Evolutionary conservation across 2,329 filamentous ascomycete species (phyloP), one percentile per base, ranked within the genome.

Genomic region (Fusarium austroafricanum): DNA sequence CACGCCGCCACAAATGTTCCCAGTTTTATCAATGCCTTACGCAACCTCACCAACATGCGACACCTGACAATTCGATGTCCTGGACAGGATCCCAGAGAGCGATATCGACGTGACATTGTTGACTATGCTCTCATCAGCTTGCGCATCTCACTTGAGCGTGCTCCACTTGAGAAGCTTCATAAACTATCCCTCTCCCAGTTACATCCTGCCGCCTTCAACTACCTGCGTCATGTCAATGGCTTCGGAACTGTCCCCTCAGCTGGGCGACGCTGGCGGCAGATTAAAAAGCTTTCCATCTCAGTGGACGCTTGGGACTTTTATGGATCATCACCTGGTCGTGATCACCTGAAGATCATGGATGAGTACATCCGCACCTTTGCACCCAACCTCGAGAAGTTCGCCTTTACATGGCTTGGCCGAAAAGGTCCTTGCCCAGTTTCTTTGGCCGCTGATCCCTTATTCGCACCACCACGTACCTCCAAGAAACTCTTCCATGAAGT

Each of bases 121-220:
- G 94, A 97, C 83, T 97, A 96, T 75, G 93, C 93, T 6, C 88
- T 97, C 64, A 93, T 96, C 76, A 96, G 92, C 68, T 81, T 97
- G 55, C 90, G 93, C 67, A 93, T 97, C 67, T 91, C 94, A 14
- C 80, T 96, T 29, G 94, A 97, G 81, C 87, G 90, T 54, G 87
- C 90, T 11, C 87, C 89, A 2, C 80, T 96, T 47, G 82, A 82
- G 50, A 85, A 84, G 59, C 85, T 97, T 15, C 82, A 84, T 66
- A 90, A 90, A 62, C 83, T 97, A 5, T 91, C 91, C 1, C 84
- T 97, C 3, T 86, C 88, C 14, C 87, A 88, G 3, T 86, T 97
- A 11, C 93, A 97, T 71, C 89, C 92, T 1, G 86, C 88, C 2
- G 91, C 90, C 10, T 87, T 96, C 51, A 85, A 91, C 70, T 95